Evolutionary conservation across 139 green algal species (phyloP), one percentile per base, ranked within the genome.

Genomic region (Chlamydomonas sp.): DNA sequence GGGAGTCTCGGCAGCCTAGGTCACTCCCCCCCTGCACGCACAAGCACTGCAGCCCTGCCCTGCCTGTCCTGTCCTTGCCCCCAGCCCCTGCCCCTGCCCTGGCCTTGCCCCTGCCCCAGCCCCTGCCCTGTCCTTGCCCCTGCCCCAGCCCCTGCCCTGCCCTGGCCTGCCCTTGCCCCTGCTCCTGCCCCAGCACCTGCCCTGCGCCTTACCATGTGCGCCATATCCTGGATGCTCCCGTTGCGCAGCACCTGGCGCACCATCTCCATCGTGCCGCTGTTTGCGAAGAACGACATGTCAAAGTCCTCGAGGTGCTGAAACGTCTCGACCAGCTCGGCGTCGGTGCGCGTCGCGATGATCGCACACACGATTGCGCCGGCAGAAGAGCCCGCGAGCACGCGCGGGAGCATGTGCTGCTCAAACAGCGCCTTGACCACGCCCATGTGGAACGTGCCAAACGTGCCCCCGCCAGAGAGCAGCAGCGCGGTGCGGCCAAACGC

Each of bases 401-500:
- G 84, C 2, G 95, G 95, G 29, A 99, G 87, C 73, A 97, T 79
- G 4, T 73, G 43, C 62, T 94, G 85, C 79, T 97, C 80, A 47
- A 96, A 88, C 48, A 99, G 82, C 35, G 91, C 30, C 87, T 92
- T 90, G 29, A 92, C 84, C 22, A 98, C 88, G 24, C 92, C 91
- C 60, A 99, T 67, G 78, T 99, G 94, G 81, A 98, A 99, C 5
- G 80, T 85, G 33, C 89, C 95, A 30, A 99, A 81, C 1, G 88
- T 85, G 1, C 94, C 95, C 3, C 95, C 95, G 28, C 95, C 95
- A 39, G 71, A 89, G 10, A 99, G 88, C 58, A 99, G 80, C 43
- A 99, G 85, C 5, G 92, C 95, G 0, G 95, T 98, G 65, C 95
- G 81, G 0, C 95, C 95, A 82, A 95, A 98, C 1, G 91, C 85